phyloP scores from a whole-genome alignment of 257 asterid species.

The Osmanthus fragrans region DNA sequence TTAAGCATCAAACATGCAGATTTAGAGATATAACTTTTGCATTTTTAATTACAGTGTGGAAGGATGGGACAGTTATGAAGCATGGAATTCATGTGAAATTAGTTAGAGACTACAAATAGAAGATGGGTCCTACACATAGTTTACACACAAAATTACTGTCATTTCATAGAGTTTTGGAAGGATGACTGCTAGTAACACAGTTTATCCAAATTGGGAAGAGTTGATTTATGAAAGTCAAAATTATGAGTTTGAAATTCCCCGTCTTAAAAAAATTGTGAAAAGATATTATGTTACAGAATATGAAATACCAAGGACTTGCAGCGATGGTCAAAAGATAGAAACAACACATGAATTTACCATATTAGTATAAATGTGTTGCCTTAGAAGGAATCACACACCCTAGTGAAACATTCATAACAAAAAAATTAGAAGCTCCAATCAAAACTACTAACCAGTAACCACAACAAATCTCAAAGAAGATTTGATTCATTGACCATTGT shows the following conservation, averaged over 20 bases:
- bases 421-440: not conserved
- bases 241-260: not conserved
- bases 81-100: not conserved
- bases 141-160: not conserved
- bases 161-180: not conserved
- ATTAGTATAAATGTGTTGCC: not conserved
- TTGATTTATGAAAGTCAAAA: not conserved
- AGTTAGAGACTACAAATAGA: not conserved
- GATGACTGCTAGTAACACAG: not conserved
- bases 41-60: not conserved
- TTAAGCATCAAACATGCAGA: constrained; percentile 2
- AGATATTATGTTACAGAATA: not conserved
- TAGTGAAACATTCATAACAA: not conserved
- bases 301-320: not conserved
- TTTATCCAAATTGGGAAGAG: not conserved
- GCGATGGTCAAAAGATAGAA: not conserved
- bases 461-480: constrained; percentile 7
- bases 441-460: constrained; percentile 8
- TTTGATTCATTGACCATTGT: not conserved
- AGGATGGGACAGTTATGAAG: not conserved
- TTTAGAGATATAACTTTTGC: not conserved
- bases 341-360: not conserved
- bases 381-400: not conserved
- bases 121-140: not conserved
- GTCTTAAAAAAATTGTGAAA: not conserved